Evolutionary conservation across 2,329 filamentous ascomycete genomes (phyloP).

Genomic region (Exophiala xenobiotica): DNA sequence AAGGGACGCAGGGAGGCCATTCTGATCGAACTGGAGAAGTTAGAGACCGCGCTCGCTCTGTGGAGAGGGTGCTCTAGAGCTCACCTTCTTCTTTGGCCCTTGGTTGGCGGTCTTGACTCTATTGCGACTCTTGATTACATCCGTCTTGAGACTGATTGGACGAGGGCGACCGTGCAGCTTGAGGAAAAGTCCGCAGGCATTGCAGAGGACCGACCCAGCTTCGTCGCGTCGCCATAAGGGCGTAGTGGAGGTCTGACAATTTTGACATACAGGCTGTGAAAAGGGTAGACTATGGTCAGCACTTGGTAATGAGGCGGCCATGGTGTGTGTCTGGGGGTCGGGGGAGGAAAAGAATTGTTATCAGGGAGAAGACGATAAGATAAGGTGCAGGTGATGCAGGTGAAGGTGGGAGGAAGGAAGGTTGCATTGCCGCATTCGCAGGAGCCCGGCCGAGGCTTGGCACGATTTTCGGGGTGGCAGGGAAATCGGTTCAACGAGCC

Average conservation of each 20-base stretch:
- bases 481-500: constrained; percentile 25
- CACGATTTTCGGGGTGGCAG: constrained; percentile 1
- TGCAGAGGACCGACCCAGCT: constrained; percentile 91
- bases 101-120: constrained; percentile 86
- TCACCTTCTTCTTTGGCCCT: constrained; percentile 79
- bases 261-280: constrained; percentile 92
- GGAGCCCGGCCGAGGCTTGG: constrained; percentile 2
- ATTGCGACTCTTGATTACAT: constrained; percentile 99
- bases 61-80: constrained; percentile 33
- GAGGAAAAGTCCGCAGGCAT: constrained; percentile 94
- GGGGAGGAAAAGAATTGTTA: constrained; percentile 5
- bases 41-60: constrained; percentile 18
- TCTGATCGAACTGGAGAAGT: constrained; percentile 49
- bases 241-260: constrained; percentile 92
- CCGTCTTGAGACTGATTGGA: constrained; percentile 95
- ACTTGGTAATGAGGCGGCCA: constrained; percentile 44
- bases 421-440: neutral
- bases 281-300: constrained; percentile 56
- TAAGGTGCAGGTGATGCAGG: constrained; percentile 6
- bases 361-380: constrained; percentile 14
- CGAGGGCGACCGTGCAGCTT: constrained; percentile 93
- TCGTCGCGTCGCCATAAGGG: constrained; percentile 98
- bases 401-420: neutral
- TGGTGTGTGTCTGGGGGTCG: constrained; percentile 25
- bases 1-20: constrained; percentile 59